A percentile compares a stretch with the other conserved stretches of the same genome.
Conservation (phyloP, 345 rosid genomes). For the Sisymbrium irio region DNA sequence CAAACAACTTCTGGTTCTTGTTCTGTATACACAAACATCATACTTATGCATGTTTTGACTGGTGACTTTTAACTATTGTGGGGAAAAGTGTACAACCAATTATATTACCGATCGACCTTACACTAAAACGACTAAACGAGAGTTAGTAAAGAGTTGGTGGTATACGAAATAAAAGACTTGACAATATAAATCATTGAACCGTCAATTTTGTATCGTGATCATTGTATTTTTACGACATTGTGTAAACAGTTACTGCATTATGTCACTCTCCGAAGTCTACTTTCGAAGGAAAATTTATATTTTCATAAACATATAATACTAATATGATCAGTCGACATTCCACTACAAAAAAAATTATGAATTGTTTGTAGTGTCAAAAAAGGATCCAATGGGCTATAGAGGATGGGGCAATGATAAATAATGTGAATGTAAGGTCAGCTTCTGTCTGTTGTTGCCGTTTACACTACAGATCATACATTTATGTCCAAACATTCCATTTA, state of each 20-base stretch:
- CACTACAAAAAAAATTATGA: constrained; percentile 11
- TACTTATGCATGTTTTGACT: too few species aligned
- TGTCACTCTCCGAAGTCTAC: not conserved
- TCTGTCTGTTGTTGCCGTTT: constrained; percentile 25
- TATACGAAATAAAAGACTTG: too few species aligned
- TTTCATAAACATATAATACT: not conserved
- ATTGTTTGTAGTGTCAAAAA: not conserved
- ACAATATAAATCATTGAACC: too few species aligned
- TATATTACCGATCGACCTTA: too few species aligned
- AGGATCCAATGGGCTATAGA: not conserved
- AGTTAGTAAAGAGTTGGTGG: too few species aligned
- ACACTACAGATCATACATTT: constrained; percentile 17
- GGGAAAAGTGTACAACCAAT: too few species aligned
- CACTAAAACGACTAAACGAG: too few species aligned
- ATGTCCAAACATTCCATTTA: constrained; percentile 23
- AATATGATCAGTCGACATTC: not conserved
- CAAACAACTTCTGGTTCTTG: too few species aligned
- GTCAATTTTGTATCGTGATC: not conserved
- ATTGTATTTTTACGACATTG: too few species aligned
- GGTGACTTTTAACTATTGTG: too few species aligned
- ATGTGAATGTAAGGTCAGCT: constrained; percentile 18
- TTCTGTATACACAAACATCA: too few species aligned
- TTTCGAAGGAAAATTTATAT: not conserved
- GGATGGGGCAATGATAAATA: constrained; percentile 5
- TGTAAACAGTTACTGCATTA: not conserved